Conservation (phyloP, 2,329 filamentous ascomycete genomes). For the Ambrosiella beaveri region DNA sequence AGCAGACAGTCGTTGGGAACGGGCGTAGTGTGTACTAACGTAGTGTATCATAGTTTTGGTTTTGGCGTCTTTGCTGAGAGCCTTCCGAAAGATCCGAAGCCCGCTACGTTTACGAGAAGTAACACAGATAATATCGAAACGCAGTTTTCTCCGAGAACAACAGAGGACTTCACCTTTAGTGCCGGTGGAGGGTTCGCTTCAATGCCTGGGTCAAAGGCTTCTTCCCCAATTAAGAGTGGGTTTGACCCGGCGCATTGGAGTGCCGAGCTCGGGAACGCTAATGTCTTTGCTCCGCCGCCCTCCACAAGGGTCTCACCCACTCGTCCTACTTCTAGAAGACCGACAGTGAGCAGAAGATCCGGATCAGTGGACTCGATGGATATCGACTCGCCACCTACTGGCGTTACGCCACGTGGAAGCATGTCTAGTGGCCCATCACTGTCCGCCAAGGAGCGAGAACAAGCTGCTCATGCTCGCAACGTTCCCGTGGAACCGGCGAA, state of each 20-base stretch:
- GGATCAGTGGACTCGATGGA: slow-evolving; percentile 46
- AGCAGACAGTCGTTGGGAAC: no score
- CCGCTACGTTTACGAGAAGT: slow-evolving; percentile 25
- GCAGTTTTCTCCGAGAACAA: slow-evolving; percentile 24
- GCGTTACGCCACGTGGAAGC: slow-evolving; percentile 16
- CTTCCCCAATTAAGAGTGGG: slow-evolving; percentile 6
- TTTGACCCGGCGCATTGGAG: slow-evolving; percentile 39
- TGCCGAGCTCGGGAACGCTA: slow-evolving; percentile 31
- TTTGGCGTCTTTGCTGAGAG: slow-evolving; percentile 6
- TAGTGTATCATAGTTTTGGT: slow-evolving; percentile 5
- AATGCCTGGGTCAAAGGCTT: neutral
- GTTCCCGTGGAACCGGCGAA: slow-evolving; percentile 42
- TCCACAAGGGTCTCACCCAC: slow-evolving; percentile 18
- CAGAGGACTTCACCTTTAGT: slow-evolving; percentile 12
- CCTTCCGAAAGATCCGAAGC: neutral
- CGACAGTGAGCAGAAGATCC: neutral
- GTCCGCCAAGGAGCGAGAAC: slow-evolving; percentile 10
- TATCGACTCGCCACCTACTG: slow-evolving; percentile 35
- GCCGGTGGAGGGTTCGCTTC: slow-evolving; percentile 9
- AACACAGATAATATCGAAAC: slow-evolving; percentile 47
- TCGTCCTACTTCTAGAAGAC: slow-evolving; percentile 4
- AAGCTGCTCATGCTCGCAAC: slow-evolving; percentile 25
- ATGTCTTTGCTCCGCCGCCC: slow-evolving; percentile 33
- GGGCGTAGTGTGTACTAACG: no score
- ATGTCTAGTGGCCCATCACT: slow-evolving; percentile 12